Base-by-base conservation (phyloP, 1,284 basidiomycete species). In the Pseudozyma pruni region DNA sequence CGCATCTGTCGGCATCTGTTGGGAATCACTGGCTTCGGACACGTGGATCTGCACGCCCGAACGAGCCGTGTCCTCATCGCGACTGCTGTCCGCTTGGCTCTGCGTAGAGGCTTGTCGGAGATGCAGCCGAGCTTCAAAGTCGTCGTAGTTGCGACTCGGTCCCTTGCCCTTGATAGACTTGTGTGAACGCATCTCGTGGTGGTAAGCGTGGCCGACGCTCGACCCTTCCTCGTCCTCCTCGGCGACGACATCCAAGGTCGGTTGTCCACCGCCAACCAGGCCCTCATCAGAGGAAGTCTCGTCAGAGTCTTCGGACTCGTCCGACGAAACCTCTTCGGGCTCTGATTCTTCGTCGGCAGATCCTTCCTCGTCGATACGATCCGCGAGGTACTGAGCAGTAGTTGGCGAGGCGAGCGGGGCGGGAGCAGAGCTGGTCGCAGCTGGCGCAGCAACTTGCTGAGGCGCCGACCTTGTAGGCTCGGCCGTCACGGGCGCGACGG, bases 191-290 rank as follows among this genome's bases (percentile, higher is more conserved):
- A 76, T 76, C 34, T 76, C 74, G 34, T 74, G 54, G 27, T 72
- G 51, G 17, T 44, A 31, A 19, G 35, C 33, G 53, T 74, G 72
- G 8, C 64, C 74, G 22, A 58, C 29, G 43, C 64, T 72, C 34
- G 71, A 74, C 0, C 20, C 50, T 17, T 76, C 76, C 25, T 78
- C 76, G 7, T 78, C 76, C 42, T 78, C 76, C 49, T 78, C 76
- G 2, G 62, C 59, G 2, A 78, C 58, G 8, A 68, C 69, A 40
- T 76, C 76, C 19, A 78, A 58, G 8, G 55, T 61, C 9, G 55
- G 66, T 13, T 58, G 57, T 11, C 62, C 56, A 14, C 45, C 49
- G 31, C 44, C 50, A 11, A 55, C 46, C 13, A 66, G 55, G 13
- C 56, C 58, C 20, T 72, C 72, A 8, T 74, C 71, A 2, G 59